Percentiles rank a stretch among this genome's conserved stretches.
Conservation (phyloP, 495 filamentous ascomycete species). For the Neurospora sublineolata region DNA sequence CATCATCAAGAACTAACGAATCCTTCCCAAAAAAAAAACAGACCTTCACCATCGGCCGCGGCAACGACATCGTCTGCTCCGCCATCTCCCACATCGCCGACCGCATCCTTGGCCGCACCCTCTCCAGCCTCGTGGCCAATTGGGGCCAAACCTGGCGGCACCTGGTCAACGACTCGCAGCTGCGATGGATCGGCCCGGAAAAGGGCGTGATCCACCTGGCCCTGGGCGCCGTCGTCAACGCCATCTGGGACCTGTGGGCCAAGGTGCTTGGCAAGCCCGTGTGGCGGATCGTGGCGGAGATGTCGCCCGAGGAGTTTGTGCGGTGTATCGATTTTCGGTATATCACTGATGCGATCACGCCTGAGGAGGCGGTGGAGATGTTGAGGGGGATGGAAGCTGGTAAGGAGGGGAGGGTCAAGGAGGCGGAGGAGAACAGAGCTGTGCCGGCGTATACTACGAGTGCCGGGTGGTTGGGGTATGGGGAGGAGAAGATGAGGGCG, state of each 20-base stretch:
- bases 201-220: constrained; percentile 93
- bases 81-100: constrained; percentile 69
- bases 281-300: constrained; percentile 81
- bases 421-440: constrained; percentile 57
- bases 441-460: constrained; percentile 87
- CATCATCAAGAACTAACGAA: too few species aligned
- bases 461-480: constrained; percentile 92
- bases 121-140: constrained; percentile 63
- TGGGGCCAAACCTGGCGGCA: constrained; percentile 88
- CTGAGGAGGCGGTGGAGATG: constrained; percentile 67
- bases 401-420: constrained; percentile 54
- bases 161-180: constrained; percentile 78
- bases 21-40: constrained; percentile 22
- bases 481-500: constrained; percentile 67
- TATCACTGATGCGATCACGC: constrained; percentile 85
- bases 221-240: constrained; percentile 82
- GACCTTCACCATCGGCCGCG: constrained; percentile 95
- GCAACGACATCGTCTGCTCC: constrained; percentile 84
- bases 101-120: constrained; percentile 59
- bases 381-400: constrained; percentile 48
- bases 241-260: constrained; percentile 91
- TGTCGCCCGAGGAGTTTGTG: constrained; percentile 79
- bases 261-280: constrained; percentile 78
- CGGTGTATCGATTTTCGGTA: constrained; percentile 86
- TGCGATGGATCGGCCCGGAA: constrained; percentile 92